Evolutionary conservation across 202 grass and related monocot species (phyloP).

Genomic region (Setaria italica): DNA sequence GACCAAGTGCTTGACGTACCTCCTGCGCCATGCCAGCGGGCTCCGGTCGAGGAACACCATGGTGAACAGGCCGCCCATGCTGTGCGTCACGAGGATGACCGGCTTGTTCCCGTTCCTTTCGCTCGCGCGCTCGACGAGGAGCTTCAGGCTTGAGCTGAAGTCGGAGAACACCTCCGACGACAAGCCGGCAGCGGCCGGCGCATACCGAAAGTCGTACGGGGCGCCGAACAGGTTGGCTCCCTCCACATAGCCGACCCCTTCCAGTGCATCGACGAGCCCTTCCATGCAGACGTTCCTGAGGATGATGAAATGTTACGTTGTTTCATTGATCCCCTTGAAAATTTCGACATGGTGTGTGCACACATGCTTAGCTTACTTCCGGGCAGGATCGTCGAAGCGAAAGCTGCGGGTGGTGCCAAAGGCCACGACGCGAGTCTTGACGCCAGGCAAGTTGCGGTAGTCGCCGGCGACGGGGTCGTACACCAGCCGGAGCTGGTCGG

Average conservation of each 20-base stretch:
- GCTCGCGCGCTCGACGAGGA: not conserved
- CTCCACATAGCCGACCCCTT: not conserved
- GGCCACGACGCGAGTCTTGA: not conserved
- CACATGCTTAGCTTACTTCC: not conserved
- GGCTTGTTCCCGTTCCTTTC: not conserved
- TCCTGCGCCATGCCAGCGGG: not conserved
- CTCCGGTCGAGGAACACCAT: not conserved
- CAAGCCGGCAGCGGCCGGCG: not conserved
- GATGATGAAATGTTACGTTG: not conserved
- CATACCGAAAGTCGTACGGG: not conserved
- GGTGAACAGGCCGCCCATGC: not conserved
- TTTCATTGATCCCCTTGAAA: not conserved
- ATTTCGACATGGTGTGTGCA: not conserved
- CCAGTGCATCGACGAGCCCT: not conserved
- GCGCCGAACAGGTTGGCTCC: not conserved
- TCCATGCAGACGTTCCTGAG: not conserved
- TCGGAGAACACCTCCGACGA: not conserved
- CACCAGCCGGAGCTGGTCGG: not conserved
- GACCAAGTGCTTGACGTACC: not conserved
- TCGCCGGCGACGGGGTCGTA: not conserved
- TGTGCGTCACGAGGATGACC: not conserved
- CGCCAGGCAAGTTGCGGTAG: not conserved
- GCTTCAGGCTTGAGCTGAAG: not conserved
- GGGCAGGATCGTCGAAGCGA: not conserved
- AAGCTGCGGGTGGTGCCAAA: not conserved